Evolutionary conservation across 2,329 filamentous ascomycete genomes (phyloP), one percentile per base, ranked within the genome.

Genomic region (Pseudopithomyces chartarum): DNA sequence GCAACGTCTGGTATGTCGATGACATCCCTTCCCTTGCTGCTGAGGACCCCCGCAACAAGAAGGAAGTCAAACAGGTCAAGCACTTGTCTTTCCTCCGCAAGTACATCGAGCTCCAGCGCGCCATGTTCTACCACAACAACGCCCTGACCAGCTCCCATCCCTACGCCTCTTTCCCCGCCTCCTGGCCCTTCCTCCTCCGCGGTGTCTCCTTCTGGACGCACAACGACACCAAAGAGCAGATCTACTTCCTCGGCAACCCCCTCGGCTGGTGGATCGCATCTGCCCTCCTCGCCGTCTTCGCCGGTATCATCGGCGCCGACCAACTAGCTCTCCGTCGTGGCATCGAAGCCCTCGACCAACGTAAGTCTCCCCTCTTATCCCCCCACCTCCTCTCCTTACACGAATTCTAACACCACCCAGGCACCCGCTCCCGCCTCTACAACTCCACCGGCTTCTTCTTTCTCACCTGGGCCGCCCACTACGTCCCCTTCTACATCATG

Each of bases 41-140:
- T 5, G 91, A 92, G 65, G 87, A 88, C 65, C 82, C 85, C 38
- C 91, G 95, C 56, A 86, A 91, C 60, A 80, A 87, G 57, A 95
- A 90, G 80, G 85, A 91, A 60, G 85, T 88, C 69, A 88, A 87
- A 68, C 84, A 94, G 79, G 85, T 94, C 73, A 97, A 96, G 82
- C 83, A 83, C 19, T 76, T 98, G 70, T 88, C 93, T 17, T 99
- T 99, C 84, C 80, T 97, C 64, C 87, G 85, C 71, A 99, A 99
- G 81, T 99, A 94, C 84, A 87, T 97, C 63, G 95, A 99, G 81
- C 85, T 99, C 56, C 95, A 99, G 79, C 87, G 94, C 48, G 92
- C 93, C 68, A 99, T 99, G 93, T 99, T 99, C 85, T 94, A 90
- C 85, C 95, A 99, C 84, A 99, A 99, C 85, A 98, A 93, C 78